Base-by-base conservation (phyloP, 2,329 filamentous ascomycete genomes). In the Talaromyces funiculosus region DNA sequence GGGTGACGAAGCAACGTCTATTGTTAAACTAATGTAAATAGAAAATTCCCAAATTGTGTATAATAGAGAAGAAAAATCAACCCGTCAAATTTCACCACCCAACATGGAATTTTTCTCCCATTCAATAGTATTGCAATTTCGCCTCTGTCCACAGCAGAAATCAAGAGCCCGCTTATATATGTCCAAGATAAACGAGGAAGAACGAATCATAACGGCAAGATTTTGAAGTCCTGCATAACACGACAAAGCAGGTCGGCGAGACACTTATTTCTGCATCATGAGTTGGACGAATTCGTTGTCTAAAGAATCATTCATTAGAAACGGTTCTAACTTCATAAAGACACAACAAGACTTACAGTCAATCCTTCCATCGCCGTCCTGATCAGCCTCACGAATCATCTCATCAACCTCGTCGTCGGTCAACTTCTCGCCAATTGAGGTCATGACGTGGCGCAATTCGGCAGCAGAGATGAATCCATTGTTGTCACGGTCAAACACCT, bases 201-300 rank as follows among this genome's bases (percentile, higher is more conserved):
- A 72, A 66, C 29, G 29, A 69, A 64, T 62, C 64, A 67, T 64
- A 69, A 62, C 38, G 18, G 42, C 49, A 33, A 60, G 42, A 31
- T 2, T 31, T 51, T 56, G 18, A 26, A 40, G 29, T 40, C 43
- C 53, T 38, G 49, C 58, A 60, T 22, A 67, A 65, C 65, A 64
- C 63, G 65, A 62, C 65, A 62, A 65, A 65, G 60, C 54, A 61
- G 55, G 58, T 7, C 62, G 22, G 31, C 9, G 7, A 38, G 22
- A 31, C 54, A 64, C 76, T 82, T 90, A 93, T 83, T 93, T 93
- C 84, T 94, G 90, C 90, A 94, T 93, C 90, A 94, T 94, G 74
- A 94, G 87, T 81, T 94, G 90, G 69, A 94, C 90, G 73, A 94
- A 94, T 79, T 94, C 90, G 82, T 93, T 93, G 81, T 93, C 90